Base-by-base conservation (phyloP, 129 eudicot genomes). In the Apium graveolens region DNA sequence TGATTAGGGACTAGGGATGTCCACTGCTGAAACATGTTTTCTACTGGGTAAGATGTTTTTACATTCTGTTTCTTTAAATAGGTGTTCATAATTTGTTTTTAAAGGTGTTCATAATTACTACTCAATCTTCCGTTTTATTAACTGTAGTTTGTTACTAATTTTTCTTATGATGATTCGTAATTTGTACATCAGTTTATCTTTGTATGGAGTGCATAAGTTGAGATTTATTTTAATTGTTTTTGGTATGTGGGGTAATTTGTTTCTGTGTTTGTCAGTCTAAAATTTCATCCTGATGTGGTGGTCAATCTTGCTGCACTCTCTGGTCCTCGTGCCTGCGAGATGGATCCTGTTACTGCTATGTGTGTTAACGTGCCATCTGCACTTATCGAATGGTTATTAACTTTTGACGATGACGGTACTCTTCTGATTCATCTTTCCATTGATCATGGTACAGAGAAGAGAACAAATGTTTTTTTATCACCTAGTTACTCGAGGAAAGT, bases 241-340 rank as follows among this genome's bases (percentile, higher is more conserved):
- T 35, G 41, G 9, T 8, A 37, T 37, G 20, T 69, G 6, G 11
- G 10, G 5, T 68, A 27, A 11, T 69, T 69, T 69, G 41, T 37
- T 7, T 69, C 17, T 13, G 35, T 69, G 42, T 35, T 69, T 35
- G 11, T 69, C 14, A 21, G 42, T 69, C 24, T 70, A 37, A 20
- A 1, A 38, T 81, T 85, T 63, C 97, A 91, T 97, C 98, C 98
- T 27, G 90, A 93, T 88, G 87, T 91, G 78, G 97, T 93, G 78
- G 83, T 93, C 38, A 91, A 91, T 83, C 89, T 91, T 88, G 98
- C 93, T 84, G 98, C 98, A 34, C 81, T 93, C 46, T 93, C 97
- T 20, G 80, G 87, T 12, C 97, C 97, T 76, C 96, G 93, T 39
- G 92, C 81, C 29, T 88, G 96, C 39, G 97, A 93, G 89, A 69